Base-by-base conservation (phyloP, 1,139 yeast species). In the Ashbya aceris region DNA sequence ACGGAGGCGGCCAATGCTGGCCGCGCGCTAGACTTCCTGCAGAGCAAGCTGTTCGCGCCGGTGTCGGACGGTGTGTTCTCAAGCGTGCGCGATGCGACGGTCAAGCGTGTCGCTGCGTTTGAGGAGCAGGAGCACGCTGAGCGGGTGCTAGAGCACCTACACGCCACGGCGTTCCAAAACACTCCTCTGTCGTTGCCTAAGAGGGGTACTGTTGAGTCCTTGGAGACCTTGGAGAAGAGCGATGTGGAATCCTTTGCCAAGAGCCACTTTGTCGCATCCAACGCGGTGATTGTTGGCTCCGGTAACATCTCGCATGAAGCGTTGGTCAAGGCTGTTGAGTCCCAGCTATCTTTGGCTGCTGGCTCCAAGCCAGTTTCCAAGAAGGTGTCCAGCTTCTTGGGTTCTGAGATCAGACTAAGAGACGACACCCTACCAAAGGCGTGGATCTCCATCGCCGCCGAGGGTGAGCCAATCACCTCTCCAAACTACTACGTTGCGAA, bases 351-450 rank as follows among this genome's bases (percentile, higher is more conserved):
- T 49, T 56, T 81, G 44, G 61, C 72, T 45, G 64, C 71, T 43
- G 85, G 83, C 48, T 65, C 69, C 46, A 77, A 75, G 61, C 68
- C 70, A 36, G 61, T 62, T 44, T 70, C 76, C 46, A 51, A 60
- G 46, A 53, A 54, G 52, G 49, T 51, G 39, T 76, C 81, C 46
- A 62, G 76, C 36, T 83, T 82, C 75, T 73, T 83, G 64, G 94
- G 94, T 60, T 82, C 91, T 42, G 93, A 83, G 65, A 79, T 82
- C 53, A 79, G 87, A 74, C 69, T 82, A 71, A 81, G 94, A 77
- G 94, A 83, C 61, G 94, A 83, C 66, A 83, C 87, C 54, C 64
- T 80, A 63, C 85, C 89, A 62, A 76, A 77, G 64, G 91, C 91
- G 46, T 80, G 81, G 72, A 71, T 82, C 54, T 68, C 87, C 45